Base-by-base conservation (phyloP, 2,329 filamentous ascomycete species). In the Monosporascus sp. region DNA sequence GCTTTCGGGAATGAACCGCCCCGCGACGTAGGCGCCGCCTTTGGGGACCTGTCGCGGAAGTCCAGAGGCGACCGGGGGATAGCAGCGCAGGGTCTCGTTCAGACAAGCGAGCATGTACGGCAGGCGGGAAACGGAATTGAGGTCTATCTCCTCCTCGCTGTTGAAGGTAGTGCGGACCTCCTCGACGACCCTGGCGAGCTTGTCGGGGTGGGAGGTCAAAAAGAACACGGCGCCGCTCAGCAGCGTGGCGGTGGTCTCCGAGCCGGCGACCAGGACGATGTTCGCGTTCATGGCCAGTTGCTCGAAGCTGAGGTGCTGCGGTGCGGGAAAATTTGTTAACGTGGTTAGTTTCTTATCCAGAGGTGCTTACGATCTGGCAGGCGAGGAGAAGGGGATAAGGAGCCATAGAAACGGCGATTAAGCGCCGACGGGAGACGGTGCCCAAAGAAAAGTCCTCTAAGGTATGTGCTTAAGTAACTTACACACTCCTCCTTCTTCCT, bases 221-320 rank as follows among this genome's bases (percentile, higher is more conserved):
- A 74, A 62, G 54, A 70, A 79, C 0, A 66, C 58, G 55, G 67
- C 59, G 58, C 74, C 61, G 56, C 69, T 64, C 17, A 80, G 65
- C 3, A 75, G 64, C 0, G 76, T 78, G 0, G 78, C 74, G 1
- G 77, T 79, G 5, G 78, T 81, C 59, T 81, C 78, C 3, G 74
- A 75, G 5, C 78, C 77, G 6, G 76, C 77, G 15, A 75, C 64
- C 31, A 80, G 66, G 3, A 74, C 59, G 11, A 68, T 58, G n/a
- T 51, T 59, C 5, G 63, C 58, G 50, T 68, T 68, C 37, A 49
- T 51, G 3, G 52, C 52, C 0, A 68, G 52, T 35, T 63, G 51
- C 15, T 60, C 56, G 14, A 64, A 40, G 24, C 49, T 55, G 24
- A 67, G 51, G n/a, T 58, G 47, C 31, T 58, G 37, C 38, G 26